Percentiles rank a stretch among this genome's conserved stretches.
Conservation (phyloP, 805 yeast species). For the Vanderwaltozyma tropicalis region DNA sequence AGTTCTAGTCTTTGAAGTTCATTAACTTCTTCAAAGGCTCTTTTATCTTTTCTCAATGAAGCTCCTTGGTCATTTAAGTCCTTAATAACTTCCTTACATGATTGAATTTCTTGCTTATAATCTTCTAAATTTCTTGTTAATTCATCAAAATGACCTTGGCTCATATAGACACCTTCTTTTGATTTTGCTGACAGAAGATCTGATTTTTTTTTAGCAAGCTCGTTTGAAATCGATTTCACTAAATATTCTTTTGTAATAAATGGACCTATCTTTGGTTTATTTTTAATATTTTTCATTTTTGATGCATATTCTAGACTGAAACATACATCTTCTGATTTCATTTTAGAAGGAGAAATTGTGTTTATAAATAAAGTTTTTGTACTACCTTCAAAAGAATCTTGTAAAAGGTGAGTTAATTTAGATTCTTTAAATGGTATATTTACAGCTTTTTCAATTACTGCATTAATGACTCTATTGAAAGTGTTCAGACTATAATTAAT, state of each 20-base stretch:
- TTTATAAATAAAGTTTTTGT: slow-evolving; percentile 83
- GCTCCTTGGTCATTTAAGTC: slow-evolving; percentile 31
- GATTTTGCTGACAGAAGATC: slow-evolving; percentile 52
- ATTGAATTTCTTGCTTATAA: slow-evolving; percentile 39
- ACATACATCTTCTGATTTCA: slow-evolving; percentile 64
- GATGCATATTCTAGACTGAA: slow-evolving; percentile 82
- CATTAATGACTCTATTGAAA: slow-evolving; percentile 79
- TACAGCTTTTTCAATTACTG: slow-evolving; percentile 41
- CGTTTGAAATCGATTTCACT: slow-evolving; percentile 36
- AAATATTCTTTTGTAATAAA: slow-evolving; percentile 43
- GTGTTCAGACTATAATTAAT: slow-evolving; percentile 83
- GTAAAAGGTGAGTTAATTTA: slow-evolving; percentile 61
- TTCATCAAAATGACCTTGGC: slow-evolving; percentile 47
- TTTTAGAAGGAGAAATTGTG: slow-evolving; percentile 72
- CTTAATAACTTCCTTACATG: slow-evolving; percentile 33
- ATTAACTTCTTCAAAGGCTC: slow-evolving; percentile 17
- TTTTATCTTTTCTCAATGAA: slow-evolving; percentile 21
- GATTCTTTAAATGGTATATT: slow-evolving; percentile 84
- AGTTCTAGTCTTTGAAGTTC: slow-evolving; percentile 22
- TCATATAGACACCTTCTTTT: slow-evolving; percentile 56
- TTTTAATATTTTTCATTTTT: slow-evolving; percentile 70
- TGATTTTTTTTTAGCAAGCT: slow-evolving; percentile 37
- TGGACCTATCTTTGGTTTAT: slow-evolving; percentile 55
- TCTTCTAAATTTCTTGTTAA: slow-evolving; percentile 38
- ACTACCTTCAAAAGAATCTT: slow-evolving; percentile 77